Evolutionary conservation across 2,329 filamentous ascomycete species (phyloP), one percentile per base, ranked within the genome.

Genomic region (Capronia coronata): DNA sequence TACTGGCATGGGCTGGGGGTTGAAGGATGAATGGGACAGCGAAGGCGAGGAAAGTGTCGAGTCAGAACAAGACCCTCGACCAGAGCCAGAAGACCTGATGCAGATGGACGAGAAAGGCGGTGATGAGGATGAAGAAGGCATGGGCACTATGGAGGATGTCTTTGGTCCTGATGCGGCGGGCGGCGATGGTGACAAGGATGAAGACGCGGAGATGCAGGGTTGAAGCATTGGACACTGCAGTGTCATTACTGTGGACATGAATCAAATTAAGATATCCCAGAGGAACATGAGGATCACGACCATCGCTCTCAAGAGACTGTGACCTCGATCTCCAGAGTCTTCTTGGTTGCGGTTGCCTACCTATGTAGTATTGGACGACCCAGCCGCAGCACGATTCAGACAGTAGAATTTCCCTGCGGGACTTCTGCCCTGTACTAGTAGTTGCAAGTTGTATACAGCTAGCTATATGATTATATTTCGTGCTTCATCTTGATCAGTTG

Each of bases 1-100:
- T 43, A 79, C 76, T 2, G 78, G 78, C 0, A 68, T 70, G 7
- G 75, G 72, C 27, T 80, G 77, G 77, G 70, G 72, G 30, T 63
- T 80, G 65, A 74, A 72, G 62, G 75, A 79, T 51, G 75, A 78
- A 59, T 79, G 76, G 76, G 75, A 78, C 46, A 75, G 72, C 59
- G 75, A 78, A 44, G 72, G 68, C 0, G 74, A 76, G 47, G 71
- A 73, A 55, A 71, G 71, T 16, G 43, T 52, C 7, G 56, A 52
- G 16, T 51, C 30, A 11, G 58, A 57, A 39, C 46, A 44, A 23
- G 54, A 56, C 37, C 53, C 59, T 14, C 23, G 48, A 37, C 48
- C 54, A 2, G 54, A 56, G 29, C 54, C 54, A 13, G 51, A 51
- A 37, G 56, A 59, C 46, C 46, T 52, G n/a, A 58, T 57, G 52